phyloP scores from a whole-genome alignment of 768 basidiomycete genomes.

The Naganishia antarctica region DNA sequence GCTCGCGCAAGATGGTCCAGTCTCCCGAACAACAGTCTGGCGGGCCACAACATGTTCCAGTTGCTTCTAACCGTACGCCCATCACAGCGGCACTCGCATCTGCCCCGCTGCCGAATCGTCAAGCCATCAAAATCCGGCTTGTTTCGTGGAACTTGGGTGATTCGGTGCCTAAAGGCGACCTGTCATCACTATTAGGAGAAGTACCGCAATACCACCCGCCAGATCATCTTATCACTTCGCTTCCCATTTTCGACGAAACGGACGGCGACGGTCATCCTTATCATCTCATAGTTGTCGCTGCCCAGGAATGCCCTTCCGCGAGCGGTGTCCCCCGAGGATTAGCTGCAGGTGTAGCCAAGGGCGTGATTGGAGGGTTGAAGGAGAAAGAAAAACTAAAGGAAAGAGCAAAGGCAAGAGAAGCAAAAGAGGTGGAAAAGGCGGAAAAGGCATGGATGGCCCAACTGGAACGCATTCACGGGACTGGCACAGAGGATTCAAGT shows the following conservation, averaged over 20 bases:
- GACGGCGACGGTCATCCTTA: slow-evolving; percentile 44
- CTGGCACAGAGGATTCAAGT: background rate
- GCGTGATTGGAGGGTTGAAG: slow-evolving; percentile 35
- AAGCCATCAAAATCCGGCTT: slow-evolving; percentile 45
- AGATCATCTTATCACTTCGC: slow-evolving; percentile 9
- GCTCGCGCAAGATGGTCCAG: background rate
- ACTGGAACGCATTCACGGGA: slow-evolving; percentile 23
- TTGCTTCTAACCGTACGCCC: background rate
- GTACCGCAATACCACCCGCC: slow-evolving; percentile 43
- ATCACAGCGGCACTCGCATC: background rate
- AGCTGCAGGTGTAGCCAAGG: slow-evolving; percentile 47
- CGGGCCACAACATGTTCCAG: background rate
- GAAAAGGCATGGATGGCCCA: slow-evolving; percentile 31
- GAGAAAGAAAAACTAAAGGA: slow-evolving; percentile 35
- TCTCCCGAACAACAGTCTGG: background rate
- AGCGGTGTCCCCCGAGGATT: slow-evolving; percentile 46
- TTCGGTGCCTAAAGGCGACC: slow-evolving; percentile 47
- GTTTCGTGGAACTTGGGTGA: slow-evolving; percentile 50
- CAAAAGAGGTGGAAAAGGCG: slow-evolving; percentile 27
- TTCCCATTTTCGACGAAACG: slow-evolving; percentile 28
- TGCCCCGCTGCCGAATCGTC: slow-evolving; percentile 8
- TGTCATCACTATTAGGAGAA: slow-evolving; percentile 40
- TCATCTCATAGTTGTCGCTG: slow-evolving; percentile 47
- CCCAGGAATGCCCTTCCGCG: slow-evolving; percentile 47
- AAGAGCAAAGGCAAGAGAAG: slow-evolving; percentile 11